phyloP scores from a whole-genome alignment of 441 rosid species.

The Syzygium malaccense region DNA sequence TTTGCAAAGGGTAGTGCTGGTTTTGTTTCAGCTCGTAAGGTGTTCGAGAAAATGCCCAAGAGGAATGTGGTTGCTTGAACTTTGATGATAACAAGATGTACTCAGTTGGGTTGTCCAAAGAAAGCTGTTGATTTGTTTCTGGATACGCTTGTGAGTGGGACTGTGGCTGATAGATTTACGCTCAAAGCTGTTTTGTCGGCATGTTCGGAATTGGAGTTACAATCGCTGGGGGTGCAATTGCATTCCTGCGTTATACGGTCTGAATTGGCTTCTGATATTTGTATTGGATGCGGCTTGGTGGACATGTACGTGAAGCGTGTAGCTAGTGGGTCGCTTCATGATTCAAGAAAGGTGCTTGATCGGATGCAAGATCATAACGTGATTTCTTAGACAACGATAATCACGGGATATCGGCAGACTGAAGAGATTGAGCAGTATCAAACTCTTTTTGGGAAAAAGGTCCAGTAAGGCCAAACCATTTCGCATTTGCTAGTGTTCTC shows the following conservation, averaged over 20 bases:
- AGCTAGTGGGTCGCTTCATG: not conserved
- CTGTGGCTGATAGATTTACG: not conserved
- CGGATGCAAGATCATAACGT: no score
- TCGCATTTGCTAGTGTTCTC: no score
- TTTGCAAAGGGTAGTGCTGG: not conserved
- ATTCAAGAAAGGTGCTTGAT: no score
- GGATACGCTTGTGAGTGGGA: not conserved
- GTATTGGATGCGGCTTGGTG: not conserved
- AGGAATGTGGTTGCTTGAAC: not conserved
- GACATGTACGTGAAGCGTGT: not conserved
- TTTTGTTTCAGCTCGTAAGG: not conserved
- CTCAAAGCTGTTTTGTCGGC: not conserved
- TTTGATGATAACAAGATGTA: not conserved
- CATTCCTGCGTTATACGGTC: not conserved
- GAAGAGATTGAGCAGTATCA: no score
- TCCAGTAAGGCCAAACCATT: no score
- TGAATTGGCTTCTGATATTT: not conserved
- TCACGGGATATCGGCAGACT: no score
- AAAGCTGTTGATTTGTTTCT: not conserved
- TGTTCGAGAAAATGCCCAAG: no score
- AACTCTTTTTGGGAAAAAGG: no score
- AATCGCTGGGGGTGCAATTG: not conserved
- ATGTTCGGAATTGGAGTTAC: rapidly evolving
- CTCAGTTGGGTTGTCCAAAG: not conserved
- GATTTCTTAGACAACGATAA: no score